Evolutionary conservation across 805 yeast genomes (phyloP), one percentile per base, ranked within the genome.

Genomic region (Debaryomyces prosopidis): DNA sequence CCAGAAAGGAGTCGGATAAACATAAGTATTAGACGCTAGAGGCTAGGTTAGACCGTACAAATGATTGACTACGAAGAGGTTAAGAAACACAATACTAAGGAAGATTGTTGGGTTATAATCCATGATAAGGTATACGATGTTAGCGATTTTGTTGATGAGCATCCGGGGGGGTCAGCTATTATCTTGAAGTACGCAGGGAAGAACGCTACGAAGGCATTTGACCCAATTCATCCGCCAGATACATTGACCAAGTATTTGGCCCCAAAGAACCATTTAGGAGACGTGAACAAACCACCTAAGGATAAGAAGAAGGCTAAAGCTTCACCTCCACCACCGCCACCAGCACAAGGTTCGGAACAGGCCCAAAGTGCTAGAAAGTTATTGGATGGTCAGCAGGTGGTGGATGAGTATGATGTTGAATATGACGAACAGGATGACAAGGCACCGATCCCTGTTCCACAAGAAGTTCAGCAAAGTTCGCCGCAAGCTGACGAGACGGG

Each of bases 201-300:
- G 45, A 75, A 70, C 49, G 96, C 92, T 9, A 85, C 94, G 6
- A 83, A 85, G 55, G 81, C 88, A 8, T 92, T 89, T 60, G 88
- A 85, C 47, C 96, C 96, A 15, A 76, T 92, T 48, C 99, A 92
- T 65, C 94, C 98, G 0, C 80, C 85, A n/a, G 96, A 90, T 55
- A 86, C 89, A 5, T 73, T 92, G 43, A 82, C 80, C 23, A 83
- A 84, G 58, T 82, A 82, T 54, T 64, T 88, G 32, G 95, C 63
- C 2, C 51, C 56, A 4, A 58, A 69, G 45, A 60, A 58, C 32
- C 74, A 67, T 47, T 53, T 58, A 40, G 77, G 77, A 1, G 66
- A 60, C 9, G 71, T 68, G 7, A 69, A 57, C 28, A 36, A 35
- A 40, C 36, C 36, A 15, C 26, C 47, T 14, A 31, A 19, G 32